phyloP scores from a whole-genome alignment of 1,284 basidiomycete genomes.

The Moniliophthora roreri region DNA sequence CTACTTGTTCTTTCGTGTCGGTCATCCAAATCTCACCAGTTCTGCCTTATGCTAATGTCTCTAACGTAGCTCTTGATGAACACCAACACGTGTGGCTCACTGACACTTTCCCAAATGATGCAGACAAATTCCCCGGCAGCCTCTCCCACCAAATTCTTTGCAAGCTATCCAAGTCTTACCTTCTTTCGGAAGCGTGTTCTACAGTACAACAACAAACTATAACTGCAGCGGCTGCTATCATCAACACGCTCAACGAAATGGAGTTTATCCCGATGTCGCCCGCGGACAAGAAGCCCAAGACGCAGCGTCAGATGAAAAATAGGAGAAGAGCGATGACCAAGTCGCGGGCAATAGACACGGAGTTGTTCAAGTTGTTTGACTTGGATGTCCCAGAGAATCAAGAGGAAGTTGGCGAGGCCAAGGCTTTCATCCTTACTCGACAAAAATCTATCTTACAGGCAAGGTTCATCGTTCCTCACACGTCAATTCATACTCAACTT shows the following conservation, averaged over 20 bases:
- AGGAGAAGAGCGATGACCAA: not conserved
- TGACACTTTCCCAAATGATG: slow-evolving; percentile 5
- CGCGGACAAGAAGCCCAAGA: not conserved
- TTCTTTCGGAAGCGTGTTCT: not conserved
- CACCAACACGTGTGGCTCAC: slow-evolving; percentile 3
- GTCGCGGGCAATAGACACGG: slow-evolving; percentile 5
- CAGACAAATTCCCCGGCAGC: not conserved
- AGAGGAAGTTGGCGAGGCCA: slow-evolving; percentile 2
- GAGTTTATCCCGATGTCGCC: slow-evolving; percentile 1
- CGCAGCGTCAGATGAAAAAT: slow-evolving; percentile 7
- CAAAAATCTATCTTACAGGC: slow-evolving; percentile 9
- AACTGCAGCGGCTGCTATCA: not conserved
- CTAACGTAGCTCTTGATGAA: slow-evolving; percentile 4
- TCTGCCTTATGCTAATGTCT: not conserved
- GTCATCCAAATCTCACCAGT: not conserved
- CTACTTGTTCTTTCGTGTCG: slow-evolving; percentile 13
- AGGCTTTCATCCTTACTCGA: not conserved
- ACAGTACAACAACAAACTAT: not conserved
- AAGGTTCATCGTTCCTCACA: not conserved
- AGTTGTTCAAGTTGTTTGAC: slow-evolving; percentile 10
- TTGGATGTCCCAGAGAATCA: not conserved
- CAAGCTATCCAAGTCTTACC: slow-evolving; percentile 10
- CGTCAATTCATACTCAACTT: not conserved
- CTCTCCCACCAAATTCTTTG: slow-evolving; percentile 1
- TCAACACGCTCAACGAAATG: slow-evolving; percentile 1